Evolutionary conservation across 441 rosid genomes (phyloP), one percentile per base, ranked within the genome.

Genomic region (Corymbia citriodora): DNA sequence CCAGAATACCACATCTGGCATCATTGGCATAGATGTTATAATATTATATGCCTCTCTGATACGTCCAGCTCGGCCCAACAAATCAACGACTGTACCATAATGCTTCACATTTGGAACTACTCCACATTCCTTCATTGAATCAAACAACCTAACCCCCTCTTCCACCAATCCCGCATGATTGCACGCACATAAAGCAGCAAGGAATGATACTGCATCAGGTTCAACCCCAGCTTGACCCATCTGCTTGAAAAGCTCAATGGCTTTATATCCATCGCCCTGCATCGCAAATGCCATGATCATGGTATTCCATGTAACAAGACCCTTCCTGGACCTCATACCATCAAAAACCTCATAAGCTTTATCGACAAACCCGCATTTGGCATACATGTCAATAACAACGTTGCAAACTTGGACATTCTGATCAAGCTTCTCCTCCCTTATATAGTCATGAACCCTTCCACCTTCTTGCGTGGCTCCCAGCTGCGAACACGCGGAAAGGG

Each of bases 81-180:
- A 93, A 94, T 97, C 99, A 89, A 97, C 97, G n/a, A 97, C 93
- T 59, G 95, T 94, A 79, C 99, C 99, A 87, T 95, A 96, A 63
- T 97, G 99, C 93, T 96, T 97, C 89, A 96, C 92, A 87, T 95
- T 96, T 86, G 94, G 98, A 57, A 89, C 89, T 19, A 96, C 92
- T 31, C 95, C 94, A 15, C 89, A 92, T 59, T 63, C 92, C 89
- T 89, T 92, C 97, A 97, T 96, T 18, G 90, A 93, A 89, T 95
- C 92, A 91, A 97, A 97, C 92, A 97, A 70, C 45, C 93, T 89
- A 70, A 89, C 65, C 74, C 98, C 99, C 33, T 96, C 95, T 83
- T 96, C 98, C 63, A 97, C 99, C 91, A 97, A 91, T 45, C 99
- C 99, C 0, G 95, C 95, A 88, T 97, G 99, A 89, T 97, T 97